phyloP scores from a whole-genome alignment of 306 rosid species.

The Alnus rubra region DNA sequence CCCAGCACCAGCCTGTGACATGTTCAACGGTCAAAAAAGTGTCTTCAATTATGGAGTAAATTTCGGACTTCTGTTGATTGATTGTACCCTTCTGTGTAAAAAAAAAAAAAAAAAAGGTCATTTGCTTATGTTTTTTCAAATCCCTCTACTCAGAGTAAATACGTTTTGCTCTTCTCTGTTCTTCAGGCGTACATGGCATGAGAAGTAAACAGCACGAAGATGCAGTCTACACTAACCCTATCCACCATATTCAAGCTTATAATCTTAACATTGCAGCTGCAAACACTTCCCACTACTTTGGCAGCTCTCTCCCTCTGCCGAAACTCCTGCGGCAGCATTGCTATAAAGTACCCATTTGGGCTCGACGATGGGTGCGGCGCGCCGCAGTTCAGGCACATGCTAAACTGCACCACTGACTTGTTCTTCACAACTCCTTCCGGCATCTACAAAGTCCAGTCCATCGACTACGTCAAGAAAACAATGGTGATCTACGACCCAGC shows the following conservation, averaged over 20 bases:
- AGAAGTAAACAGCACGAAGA: not conserved
- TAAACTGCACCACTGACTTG: slow-evolving; percentile 69
- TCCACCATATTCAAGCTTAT: slow-evolving; percentile 28
- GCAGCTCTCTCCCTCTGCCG: slow-evolving; percentile 63
- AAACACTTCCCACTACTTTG: slow-evolving; percentile 25
- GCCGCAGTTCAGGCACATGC: slow-evolving; percentile 75
- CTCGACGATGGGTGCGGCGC: slow-evolving; percentile 93
- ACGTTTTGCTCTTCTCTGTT: not conserved
- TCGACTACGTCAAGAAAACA: slow-evolving; percentile 57
- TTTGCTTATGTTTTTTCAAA: not conserved
- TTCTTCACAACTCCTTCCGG: slow-evolving; percentile 89
- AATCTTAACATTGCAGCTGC: slow-evolving; percentile 24
- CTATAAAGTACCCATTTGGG: slow-evolving; percentile 79
- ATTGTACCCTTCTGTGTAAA: not conserved
- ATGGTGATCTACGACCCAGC: slow-evolving; percentile 75
- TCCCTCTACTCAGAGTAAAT: slow-evolving; percentile 13
- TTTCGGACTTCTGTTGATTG: slow-evolving; percentile 26
- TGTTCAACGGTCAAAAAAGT: slow-evolving; percentile 41
- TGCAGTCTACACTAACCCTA: slow-evolving; percentile 30
- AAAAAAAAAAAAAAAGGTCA: not conserved
- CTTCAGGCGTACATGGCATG: slow-evolving; percentile 4
- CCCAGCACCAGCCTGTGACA: slow-evolving; percentile 47
- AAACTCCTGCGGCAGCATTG: slow-evolving; percentile 59
- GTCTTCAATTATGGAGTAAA: slow-evolving; percentile 38
- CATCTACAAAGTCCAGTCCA: slow-evolving; percentile 79